These are phyloP conservation scores for Aspergillus nidulans DNA, from an alignment of 495 filamentous ascomycete species.

Conservation along the genomic window DNA sequence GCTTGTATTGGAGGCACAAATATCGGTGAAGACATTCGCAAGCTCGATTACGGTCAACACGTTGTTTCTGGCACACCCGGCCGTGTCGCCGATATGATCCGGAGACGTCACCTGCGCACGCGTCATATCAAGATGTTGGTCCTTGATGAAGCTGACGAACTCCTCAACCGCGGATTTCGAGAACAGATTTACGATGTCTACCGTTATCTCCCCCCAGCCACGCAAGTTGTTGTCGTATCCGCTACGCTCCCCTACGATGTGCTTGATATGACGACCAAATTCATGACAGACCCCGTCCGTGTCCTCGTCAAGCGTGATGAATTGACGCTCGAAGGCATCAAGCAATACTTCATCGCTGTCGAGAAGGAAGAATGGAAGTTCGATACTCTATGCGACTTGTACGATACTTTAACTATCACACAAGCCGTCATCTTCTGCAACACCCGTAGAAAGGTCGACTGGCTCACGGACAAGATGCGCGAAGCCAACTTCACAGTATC, in stretches of 20 bases:
- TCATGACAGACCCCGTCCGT: constrained; percentile 98
- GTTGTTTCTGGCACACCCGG: constrained; percentile 95
- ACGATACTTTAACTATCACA: constrained; percentile 98
- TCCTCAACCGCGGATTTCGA: constrained; percentile 87
- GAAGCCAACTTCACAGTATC: constrained; percentile 98
- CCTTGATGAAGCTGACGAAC: constrained; percentile 94
- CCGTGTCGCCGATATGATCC: constrained; percentile 98
- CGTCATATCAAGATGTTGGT: constrained; percentile 98
- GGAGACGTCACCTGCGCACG: constrained; percentile 87
- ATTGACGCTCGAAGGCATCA: constrained; percentile 94
- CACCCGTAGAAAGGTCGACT: constrained; percentile 98
- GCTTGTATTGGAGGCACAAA: constrained; percentile 98
- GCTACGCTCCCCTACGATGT: constrained; percentile 98
- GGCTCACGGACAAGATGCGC: constrained; percentile 98
- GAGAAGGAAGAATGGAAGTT: constrained; percentile 99
- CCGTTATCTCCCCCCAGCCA: constrained; percentile 90
- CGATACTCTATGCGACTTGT: constrained; percentile 98
- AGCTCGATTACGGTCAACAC: constrained; percentile 94
- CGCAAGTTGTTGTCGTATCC: constrained; percentile 96
- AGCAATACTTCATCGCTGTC: constrained; percentile 99
- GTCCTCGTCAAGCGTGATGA: constrained; percentile 99
- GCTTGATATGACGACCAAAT: constrained; percentile 98
- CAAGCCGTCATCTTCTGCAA: constrained; percentile 99
- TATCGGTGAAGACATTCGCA: constrained; percentile 94
- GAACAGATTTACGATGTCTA: constrained; percentile 99